Conservation (phyloP, 1,284 basidiomycete genomes). For the Ceratobasidium sp. region DNA sequence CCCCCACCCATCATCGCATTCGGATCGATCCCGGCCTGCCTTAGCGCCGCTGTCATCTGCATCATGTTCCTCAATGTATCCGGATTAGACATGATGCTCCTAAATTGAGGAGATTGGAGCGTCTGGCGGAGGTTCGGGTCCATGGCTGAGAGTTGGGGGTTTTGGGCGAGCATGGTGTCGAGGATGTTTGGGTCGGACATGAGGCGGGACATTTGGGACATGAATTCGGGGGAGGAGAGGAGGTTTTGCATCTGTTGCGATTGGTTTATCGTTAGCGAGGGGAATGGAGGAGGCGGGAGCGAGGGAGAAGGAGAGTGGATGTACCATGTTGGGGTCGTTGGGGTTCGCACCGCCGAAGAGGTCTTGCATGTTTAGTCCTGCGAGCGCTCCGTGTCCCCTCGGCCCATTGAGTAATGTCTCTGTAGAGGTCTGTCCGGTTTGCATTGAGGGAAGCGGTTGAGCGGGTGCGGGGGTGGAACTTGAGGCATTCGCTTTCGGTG, state of each 20-base stretch:
- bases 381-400: slow-evolving; percentile 78
- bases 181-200: slow-evolving; percentile 85
- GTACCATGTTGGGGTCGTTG: slow-evolving; percentile 90
- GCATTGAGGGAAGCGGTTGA: slow-evolving; percentile 80
- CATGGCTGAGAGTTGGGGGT: slow-evolving; percentile 87
- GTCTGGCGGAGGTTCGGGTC: slow-evolving; percentile 84
- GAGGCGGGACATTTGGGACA: slow-evolving; percentile 80
- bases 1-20: background rate
- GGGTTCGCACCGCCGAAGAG: slow-evolving; percentile 89
- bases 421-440: slow-evolving; percentile 83
- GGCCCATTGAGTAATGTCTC: slow-evolving; percentile 82
- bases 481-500: slow-evolving; percentile 65
- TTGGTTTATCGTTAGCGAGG: background rate
- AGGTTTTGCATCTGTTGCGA: slow-evolving; percentile 79
- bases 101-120: slow-evolving; percentile 84
- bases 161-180: slow-evolving; percentile 84
- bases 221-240: slow-evolving; percentile 85
- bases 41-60: slow-evolving; percentile 71
- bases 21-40: slow-evolving; percentile 49
- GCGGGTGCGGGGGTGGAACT: slow-evolving; percentile 53
- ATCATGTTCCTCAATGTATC: slow-evolving; percentile 84
- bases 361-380: slow-evolving; percentile 71
- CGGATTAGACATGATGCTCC: slow-evolving; percentile 88
- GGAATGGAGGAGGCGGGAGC: background rate
- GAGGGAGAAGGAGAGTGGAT: too few relatives aligned